Evolutionary conservation across 306 rosid genomes (phyloP), one percentile per base, ranked within the genome.

Genomic region (Arachis hypogaea): DNA sequence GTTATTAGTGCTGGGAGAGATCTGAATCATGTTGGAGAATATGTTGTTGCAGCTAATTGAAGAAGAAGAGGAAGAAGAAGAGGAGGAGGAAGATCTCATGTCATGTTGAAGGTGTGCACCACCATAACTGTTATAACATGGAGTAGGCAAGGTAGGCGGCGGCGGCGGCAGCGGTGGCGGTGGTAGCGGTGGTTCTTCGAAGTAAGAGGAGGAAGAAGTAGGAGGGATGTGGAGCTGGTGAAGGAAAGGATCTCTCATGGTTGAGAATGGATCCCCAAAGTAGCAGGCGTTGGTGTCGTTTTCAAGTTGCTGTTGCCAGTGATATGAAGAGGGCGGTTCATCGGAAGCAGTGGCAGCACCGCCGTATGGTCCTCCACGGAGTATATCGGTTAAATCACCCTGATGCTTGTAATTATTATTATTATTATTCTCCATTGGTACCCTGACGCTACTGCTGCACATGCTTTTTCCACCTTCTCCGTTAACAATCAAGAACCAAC

Each of bases 11-110:
- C 72, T 78, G 8, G 96, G 93, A 63, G 95, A 89, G 93, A 93
- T 93, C 97, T 93, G 96, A 85, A 89, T 85, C 90, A 91, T 85
- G 46, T 87, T 77, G 4, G 98, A 91, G 79, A 93, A 89, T 80
- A 85, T 84, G 78, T 86, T 87, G 40, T 78, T 73, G 69, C 77
- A 74, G 42, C 22, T 70, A 54, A 16, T 54, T n/a, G 61, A n/a
- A 5, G 77, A 49, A 59, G 12, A 77, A 74, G 57, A 62, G 67
- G 61, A 2, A 33, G 38, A 33, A 33, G 4, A 33, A 33, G 38
- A 33, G 0, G 4, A 33, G 4, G 38, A 33, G 3, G 38, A 33
- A 33, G 38, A 76, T 80, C 36, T 65, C 40, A 46, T 67, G 33
- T 74, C 72, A 28, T 68, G 68, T 42, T 72, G 50, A 64, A 63